A percentile compares a stretch with the other conserved stretches of the same genome.
These are phyloP conservation scores for Cardamine chenopodiifolia DNA, from an alignment of 345 rosid species.

Conservation along the genomic window DNA sequence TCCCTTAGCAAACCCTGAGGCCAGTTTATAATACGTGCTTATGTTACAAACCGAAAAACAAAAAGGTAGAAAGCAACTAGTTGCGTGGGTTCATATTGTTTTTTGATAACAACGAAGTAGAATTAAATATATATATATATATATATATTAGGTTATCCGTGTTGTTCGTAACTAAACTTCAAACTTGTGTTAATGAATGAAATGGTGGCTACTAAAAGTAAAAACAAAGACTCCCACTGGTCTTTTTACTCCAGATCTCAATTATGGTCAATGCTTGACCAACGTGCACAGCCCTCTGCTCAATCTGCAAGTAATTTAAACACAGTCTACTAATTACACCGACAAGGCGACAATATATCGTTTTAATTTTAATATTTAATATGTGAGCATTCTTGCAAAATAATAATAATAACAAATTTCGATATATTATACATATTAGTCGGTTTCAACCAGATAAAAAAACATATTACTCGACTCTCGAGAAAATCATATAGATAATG, in stretches of 20 bases:
- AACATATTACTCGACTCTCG: background rate
- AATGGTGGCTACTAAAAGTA: background rate
- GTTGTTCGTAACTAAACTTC: background rate
- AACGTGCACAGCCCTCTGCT: conserved; percentile 30
- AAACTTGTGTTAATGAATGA: background rate
- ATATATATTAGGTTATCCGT: background rate
- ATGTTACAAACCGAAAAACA: too few relatives aligned
- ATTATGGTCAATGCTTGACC: conserved; percentile 15
- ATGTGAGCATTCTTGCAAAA: background rate
- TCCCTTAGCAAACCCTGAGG: background rate
- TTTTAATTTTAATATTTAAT: background rate
- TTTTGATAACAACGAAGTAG: too few relatives aligned
- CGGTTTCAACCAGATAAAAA: too few relatives aligned
- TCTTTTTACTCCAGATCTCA: conserved; percentile 11
- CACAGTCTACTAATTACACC: background rate
- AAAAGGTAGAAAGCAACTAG: too few relatives aligned
- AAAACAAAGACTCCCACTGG: conserved; percentile 31
- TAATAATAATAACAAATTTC: background rate
- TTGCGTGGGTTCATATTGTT: background rate
- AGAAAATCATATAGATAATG: background rate
- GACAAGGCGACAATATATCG: background rate
- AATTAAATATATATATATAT: too few relatives aligned
- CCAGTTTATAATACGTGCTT: background rate
- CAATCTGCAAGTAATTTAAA: background rate
- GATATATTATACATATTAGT: background rate